Evolutionary conservation across 495 filamentous ascomycete species (phyloP), one percentile per base, ranked within the genome.

Genomic region (Pyronema omphalodes): DNA sequence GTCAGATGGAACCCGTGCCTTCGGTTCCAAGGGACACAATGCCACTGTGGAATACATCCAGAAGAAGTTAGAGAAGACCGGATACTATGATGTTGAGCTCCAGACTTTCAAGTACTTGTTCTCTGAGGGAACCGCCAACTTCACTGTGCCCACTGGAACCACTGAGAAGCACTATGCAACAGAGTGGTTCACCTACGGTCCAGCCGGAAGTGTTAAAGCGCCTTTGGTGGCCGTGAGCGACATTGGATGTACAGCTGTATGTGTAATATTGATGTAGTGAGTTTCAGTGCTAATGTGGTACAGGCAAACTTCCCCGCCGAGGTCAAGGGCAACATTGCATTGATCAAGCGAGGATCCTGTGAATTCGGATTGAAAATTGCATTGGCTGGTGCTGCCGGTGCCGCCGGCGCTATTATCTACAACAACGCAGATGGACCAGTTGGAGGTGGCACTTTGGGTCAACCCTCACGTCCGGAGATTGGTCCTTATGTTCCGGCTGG

Each of bases 21-120:
- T 82, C 59, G 79, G 80, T 29, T 66, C 72, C 15, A 57, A 62
- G 6, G 80, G 78, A 35, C 82, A 85, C 66, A 74, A 79, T 39
- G 70, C 71, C 56, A 86, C 78, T 0, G 73, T 82, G 52, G 69
- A 82, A 41, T 86, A 72, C 56, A 61, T 86, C 58, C 76, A 76
- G 57, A 61, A 69, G 57, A 63, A 63, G 14, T 67, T 71, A 6
- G 69, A 62, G 9, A 58, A 66, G 33, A 66, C 66, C 43, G 69
- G 71, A 53, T 82, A 81, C 70, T 85, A 83, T 67, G 60, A 73
- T 63, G 71, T 83, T 50, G 66, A 70, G 57, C 73, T 71, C 56
- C 80, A 85, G 64, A 65, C 71, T 2, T 83, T 80, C 66, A 65
- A 64, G 53, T 67, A 64, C 50, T 65, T 58, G 15, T 59, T 56